Evolutionary conservation across 345 rosid species (phyloP), one percentile per base, ranked within the genome.

Genomic region (Adansonia digitata): DNA sequence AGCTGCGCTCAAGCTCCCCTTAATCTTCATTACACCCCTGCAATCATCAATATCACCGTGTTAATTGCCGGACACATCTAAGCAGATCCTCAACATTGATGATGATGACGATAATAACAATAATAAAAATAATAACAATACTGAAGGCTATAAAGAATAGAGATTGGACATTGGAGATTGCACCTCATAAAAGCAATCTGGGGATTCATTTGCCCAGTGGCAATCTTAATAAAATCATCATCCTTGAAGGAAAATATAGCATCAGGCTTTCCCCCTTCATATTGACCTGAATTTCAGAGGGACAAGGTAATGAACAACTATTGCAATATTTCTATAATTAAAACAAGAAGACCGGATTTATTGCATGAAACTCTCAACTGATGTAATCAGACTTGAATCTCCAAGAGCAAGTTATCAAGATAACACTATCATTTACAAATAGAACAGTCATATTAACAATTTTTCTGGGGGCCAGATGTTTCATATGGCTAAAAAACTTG

Each of bases 171-270:
- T 52, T n/a, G n/a, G 57, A 29, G 71, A 27, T 61, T 0, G 5
- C n/a, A 93, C 99, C 99, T 95, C 83, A 95, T 89, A 84, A 95
- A 95, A 86, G 99, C 99, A 78, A 91, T 84, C 82, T 95, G 99
- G 72, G 99, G 99, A 82, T 93, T 91, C 97, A 95, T 82, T 84
- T 95, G 90, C 51, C 99, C 99, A 1, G 87, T 86, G 67, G 99
- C 93, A 79, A 95, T 88, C 92, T 93, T 93, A 22, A 95, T 69
- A 83, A 95, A 95, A 79, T 95, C 98, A 42, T 93, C 99, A 81
- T 95, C 99, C 86, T 87, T 91, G 40, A 95, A 80, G 51, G 98
- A 90, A 79, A 95, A 89, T 2, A 85, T 87, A 62, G 96, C 94
- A 83, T 95, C 97, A 22, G 97, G 92, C 84, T 93, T 93, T 57